phyloP scores from a whole-genome alignment of 202 grass and related monocot species.

The Cymbopogon flexuosus region DNA sequence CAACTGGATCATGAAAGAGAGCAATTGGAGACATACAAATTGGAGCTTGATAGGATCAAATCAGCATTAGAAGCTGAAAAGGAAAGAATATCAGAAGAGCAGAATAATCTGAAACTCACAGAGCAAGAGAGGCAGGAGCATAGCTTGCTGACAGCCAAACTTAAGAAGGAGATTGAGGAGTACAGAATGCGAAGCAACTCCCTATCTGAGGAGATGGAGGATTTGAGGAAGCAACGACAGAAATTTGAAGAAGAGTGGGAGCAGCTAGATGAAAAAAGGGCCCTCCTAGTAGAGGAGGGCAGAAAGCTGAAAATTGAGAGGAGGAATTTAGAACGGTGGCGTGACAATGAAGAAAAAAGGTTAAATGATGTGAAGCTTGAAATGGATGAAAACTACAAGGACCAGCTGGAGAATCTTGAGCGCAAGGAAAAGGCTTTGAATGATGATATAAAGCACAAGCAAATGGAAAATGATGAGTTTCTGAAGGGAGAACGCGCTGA shows the following conservation, averaged over 20 bases:
- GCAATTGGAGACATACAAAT: conserved; percentile 42
- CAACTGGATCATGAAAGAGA: conserved; percentile 38
- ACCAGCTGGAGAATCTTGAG: conserved; percentile 45
- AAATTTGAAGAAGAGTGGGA: conserved; percentile 98
- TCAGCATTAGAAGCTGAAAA: conserved; percentile 56
- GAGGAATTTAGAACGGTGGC: conserved; percentile 65
- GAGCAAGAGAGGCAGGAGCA: conserved; percentile 75
- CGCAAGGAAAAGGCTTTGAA: conserved; percentile 56
- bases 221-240: conserved; percentile 70
- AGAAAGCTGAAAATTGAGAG: conserved; percentile 64
- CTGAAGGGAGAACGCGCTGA: conserved; percentile 64
- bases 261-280: conserved; percentile 78
- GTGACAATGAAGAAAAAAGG: conserved; percentile 58
- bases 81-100: conserved; percentile 61
- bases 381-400: conserved; percentile 49
- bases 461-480: conserved; percentile 50
- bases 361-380: conserved; percentile 49
- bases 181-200: conserved; percentile 74
- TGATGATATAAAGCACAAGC: conserved; percentile 56
- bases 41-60: conserved; percentile 57
- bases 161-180: conserved; percentile 92
- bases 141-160: conserved; percentile 39
- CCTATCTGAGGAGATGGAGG: conserved; percentile 61
- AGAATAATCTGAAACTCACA: conserved; percentile 61
- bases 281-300: conserved; percentile 44